Evolutionary conservation across 2,329 filamentous ascomycete genomes (phyloP).

Genomic region (Macrophomina phaseolina): DNA sequence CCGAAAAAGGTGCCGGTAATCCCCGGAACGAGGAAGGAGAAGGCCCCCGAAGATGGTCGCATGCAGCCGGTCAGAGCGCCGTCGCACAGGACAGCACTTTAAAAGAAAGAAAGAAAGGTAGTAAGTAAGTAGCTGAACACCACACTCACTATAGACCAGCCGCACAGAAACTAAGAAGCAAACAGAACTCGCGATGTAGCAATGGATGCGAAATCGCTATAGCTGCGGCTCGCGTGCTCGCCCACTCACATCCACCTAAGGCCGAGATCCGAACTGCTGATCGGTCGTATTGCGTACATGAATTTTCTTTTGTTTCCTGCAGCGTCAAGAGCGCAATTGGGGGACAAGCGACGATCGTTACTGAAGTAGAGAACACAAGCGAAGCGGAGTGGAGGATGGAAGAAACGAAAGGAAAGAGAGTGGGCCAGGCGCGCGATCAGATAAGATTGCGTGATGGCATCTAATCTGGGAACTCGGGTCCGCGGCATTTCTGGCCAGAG

Average conservation of each 20-base stretch:
- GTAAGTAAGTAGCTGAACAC: no score
- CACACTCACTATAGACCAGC: no score
- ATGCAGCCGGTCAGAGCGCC: no score
- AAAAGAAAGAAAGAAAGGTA: no score
- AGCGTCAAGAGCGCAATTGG: neutral
- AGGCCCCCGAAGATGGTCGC: no score
- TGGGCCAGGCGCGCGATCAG: conserved; percentile 2
- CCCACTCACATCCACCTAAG: no score
- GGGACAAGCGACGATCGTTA: neutral
- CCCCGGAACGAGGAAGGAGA: no score
- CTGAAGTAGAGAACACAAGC: neutral
- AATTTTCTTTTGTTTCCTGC: neutral
- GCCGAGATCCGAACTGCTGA: neutral
- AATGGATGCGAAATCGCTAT: no score
- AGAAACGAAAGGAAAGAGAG: neutral
- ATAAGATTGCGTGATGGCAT: conserved; percentile 7
- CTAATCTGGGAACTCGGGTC: conserved; percentile 8
- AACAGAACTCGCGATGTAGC: no score
- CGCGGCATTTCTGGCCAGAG: conserved; percentile 17
- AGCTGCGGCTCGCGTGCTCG: neutral
- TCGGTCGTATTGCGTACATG: neutral
- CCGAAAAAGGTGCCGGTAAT: no score
- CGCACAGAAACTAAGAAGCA: no score
- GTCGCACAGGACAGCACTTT: no score
- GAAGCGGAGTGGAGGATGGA: neutral